Percentiles rank a stretch among this genome's conserved stretches.
These are phyloP conservation scores for Pistacia atlantica DNA, from an alignment of 345 rosid species.

Conservation along the genomic window DNA sequence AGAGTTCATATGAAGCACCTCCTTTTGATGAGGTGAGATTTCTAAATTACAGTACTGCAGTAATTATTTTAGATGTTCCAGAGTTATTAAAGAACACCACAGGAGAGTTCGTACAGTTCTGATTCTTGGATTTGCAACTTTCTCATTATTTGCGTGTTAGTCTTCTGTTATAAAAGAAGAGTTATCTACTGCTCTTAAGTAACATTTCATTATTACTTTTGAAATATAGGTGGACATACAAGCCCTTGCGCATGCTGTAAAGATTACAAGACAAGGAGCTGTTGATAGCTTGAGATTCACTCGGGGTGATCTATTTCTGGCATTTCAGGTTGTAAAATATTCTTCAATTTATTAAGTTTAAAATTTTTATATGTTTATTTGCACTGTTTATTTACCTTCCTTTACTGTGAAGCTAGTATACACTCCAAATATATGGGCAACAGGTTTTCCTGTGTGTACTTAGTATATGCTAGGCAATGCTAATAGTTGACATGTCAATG, in stretches of 20 bases:
- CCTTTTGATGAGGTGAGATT: constrained; percentile 88
- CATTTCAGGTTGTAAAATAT: constrained; percentile 70
- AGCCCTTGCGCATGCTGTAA: constrained; percentile 97
- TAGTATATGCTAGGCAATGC: background rate
- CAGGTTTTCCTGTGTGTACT: background rate
- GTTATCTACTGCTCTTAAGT: background rate
- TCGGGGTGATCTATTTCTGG: constrained; percentile 88
- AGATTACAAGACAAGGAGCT: constrained; percentile 94
- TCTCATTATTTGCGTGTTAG: background rate
- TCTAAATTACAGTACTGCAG: constrained; percentile 13
- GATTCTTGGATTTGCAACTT: constrained; percentile 11
- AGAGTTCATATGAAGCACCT: constrained; percentile 72
- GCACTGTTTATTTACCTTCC: constrained; percentile 4
- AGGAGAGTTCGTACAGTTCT: background rate
- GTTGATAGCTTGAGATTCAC: constrained; percentile 94
- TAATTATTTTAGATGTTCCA: constrained; percentile 6
- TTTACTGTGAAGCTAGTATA: background rate
- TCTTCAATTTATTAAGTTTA: background rate
- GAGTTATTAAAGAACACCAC: background rate
- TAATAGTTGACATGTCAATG: background rate
- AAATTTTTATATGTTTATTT: background rate
- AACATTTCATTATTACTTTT: constrained; percentile 3
- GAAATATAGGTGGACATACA: constrained; percentile 80
- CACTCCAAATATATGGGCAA: background rate
- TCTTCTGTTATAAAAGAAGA: background rate